Evolutionary conservation across 352 stramenopile species (phyloP), one percentile per base, ranked within the genome.

Genomic region (Hyaloperonospora brassicae): DNA sequence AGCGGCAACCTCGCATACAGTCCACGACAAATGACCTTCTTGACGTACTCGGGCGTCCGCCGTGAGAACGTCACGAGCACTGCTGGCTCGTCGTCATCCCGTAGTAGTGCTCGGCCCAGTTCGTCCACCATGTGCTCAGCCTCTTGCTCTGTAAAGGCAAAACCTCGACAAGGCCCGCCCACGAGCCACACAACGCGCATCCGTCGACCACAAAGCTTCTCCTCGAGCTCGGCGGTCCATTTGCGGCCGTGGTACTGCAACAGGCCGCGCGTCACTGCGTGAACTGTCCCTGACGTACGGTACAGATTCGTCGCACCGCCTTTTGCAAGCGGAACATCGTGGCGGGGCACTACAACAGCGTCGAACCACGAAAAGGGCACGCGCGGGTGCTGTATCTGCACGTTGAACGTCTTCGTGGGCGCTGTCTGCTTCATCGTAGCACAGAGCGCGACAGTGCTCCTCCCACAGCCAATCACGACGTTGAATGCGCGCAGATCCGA

Each of bases 311-410:
- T 14, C 47, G 54, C 47, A 17, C 36, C 23, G 11, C 36, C 23
- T 42, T 21, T 13, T n/a, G 27, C 55, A 2, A 7, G 31, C 5
- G 49, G 7, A 13, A 84, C 73, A 48, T 91, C 80, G 47, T 91
- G 80, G 14, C 60, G 64, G 10, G 80, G 80, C 12, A 58, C 66
- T 8, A 91, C 52, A 1, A 91, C 71, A 3, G 78, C 79, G 54
- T 87, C 66, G 25, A 89, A 89, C 42, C 73, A 74, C 9, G 47
- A 17, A 25, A 91, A 42, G 0, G 64, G 57, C 27, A 79, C 71
- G 9, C 76, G 74, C 14, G 80, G 80, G 43, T 91, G 80, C 55
- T 91, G 76, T 55, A 91, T 85, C 57, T 91, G 80, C 42, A 91
- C 70, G 62, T 81, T 84, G 44, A 81, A 84, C 12, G 74, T 57